phyloP scores from a whole-genome alignment of 2,329 filamentous ascomycete genomes.

The Colletotrichum horii region DNA sequence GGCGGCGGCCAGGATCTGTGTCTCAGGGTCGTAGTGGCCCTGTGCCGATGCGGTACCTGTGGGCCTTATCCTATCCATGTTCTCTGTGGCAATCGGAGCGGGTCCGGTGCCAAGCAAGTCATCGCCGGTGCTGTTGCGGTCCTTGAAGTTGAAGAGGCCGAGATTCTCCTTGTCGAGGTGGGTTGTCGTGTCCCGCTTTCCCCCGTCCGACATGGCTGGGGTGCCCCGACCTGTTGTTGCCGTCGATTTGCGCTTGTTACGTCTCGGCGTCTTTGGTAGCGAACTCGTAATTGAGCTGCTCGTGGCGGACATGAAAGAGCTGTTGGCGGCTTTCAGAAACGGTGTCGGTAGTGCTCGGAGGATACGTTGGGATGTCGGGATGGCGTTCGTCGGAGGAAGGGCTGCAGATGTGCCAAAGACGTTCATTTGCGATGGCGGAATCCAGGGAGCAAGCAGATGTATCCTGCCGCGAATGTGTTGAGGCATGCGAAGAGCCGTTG shows the following conservation, averaged over 20 bases:
- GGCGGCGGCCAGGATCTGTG: constrained; percentile 54
- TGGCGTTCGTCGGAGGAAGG: constrained; percentile 79
- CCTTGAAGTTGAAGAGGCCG: constrained; percentile 29
- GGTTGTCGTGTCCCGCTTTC: constrained; percentile 39
- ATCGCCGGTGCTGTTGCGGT: constrained; percentile 25
- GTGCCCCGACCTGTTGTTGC: constrained; percentile 42
- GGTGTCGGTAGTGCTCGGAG: constrained; percentile 88
- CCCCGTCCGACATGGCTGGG: constrained; percentile 23
- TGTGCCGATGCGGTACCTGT: constrained; percentile 14
- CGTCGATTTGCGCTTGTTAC: constrained; percentile 63
- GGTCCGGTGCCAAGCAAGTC: constrained; percentile 18
- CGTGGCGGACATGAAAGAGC: constrained; percentile 91
- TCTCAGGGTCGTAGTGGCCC: constrained; percentile 26
- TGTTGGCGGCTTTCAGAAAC: constrained; percentile 92
- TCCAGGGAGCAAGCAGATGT: constrained; percentile 94
- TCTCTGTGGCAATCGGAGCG: constrained; percentile 43
- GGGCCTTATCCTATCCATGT: constrained; percentile 53
- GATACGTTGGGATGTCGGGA: constrained; percentile 91
- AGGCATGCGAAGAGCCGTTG: constrained; percentile 92
- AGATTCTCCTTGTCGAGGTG: constrained; percentile 58
- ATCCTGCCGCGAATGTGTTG: constrained; percentile 94
- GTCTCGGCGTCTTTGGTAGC: constrained; percentile 69
- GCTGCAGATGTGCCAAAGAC: constrained; percentile 76
- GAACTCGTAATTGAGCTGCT: constrained; percentile 84
- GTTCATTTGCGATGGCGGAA: constrained; percentile 92